Evolutionary conservation across 345 rosid species (phyloP).

Genomic region (Acer negundo): DNA sequence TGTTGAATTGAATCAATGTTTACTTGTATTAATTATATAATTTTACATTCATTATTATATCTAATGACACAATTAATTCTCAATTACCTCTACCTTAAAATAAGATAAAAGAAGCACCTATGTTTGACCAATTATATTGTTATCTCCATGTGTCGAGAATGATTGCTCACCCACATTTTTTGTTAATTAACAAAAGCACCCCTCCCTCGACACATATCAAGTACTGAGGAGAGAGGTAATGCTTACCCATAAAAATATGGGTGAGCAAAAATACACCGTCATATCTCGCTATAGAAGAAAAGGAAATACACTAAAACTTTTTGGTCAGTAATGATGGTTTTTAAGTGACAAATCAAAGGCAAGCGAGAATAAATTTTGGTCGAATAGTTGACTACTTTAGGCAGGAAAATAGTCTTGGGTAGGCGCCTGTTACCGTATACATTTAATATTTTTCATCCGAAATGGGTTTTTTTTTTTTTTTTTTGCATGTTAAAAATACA

Average conservation of each 20-base stretch:
- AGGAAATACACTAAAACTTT: not conserved
- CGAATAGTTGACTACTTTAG: slow-evolving; percentile 4
- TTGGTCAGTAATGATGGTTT: not conserved
- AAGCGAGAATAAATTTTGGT: not conserved
- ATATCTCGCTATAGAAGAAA: not conserved
- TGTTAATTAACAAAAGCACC: too few species aligned
- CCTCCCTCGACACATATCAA: too few species aligned
- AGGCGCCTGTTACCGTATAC: not conserved
- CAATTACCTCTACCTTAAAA: too few species aligned
- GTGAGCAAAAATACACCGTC: too few species aligned
- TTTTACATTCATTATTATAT: too few species aligned
- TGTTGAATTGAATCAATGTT: not conserved
- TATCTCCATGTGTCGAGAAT: not conserved
- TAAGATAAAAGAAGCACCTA: not conserved
- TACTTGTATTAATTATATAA: not conserved
- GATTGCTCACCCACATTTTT: too few species aligned
- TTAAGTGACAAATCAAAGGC: slow-evolving; percentile 3
- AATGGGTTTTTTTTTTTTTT: not conserved
- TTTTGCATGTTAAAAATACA: too few species aligned
- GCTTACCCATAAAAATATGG: too few species aligned
- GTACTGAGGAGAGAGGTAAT: too few species aligned
- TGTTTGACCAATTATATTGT: not conserved
- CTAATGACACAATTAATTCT: too few species aligned
- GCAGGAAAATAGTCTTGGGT: not conserved
- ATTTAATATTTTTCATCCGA: not conserved